phyloP scores from a whole-genome alignment of 495 filamentous ascomycete species.

The Penicillium malachiteum region DNA sequence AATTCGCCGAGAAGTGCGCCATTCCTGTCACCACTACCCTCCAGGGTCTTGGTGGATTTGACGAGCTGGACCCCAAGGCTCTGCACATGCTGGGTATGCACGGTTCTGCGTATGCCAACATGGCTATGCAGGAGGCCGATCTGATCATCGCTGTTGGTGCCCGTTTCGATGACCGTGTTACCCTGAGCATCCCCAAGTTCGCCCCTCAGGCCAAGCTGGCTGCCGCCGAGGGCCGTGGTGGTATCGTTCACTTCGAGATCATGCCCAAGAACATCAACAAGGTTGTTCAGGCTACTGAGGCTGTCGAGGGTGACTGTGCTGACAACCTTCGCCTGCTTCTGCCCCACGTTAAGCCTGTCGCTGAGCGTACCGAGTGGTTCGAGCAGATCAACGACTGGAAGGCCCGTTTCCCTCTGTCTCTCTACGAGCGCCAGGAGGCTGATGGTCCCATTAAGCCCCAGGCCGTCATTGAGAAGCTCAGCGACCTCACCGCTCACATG shows the following conservation, averaged over 20 bases:
- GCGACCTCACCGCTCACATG: constrained; percentile 65
- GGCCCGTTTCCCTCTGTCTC: constrained; percentile 71
- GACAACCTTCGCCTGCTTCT: constrained; percentile 70
- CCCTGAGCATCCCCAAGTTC: constrained; percentile 52
- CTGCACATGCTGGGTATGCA: constrained; percentile 68
- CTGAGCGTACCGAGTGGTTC: constrained; percentile 79
- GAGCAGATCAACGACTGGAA: constrained; percentile 89
- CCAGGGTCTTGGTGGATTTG: constrained; percentile 63
- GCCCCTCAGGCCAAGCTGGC: constrained; percentile 57
- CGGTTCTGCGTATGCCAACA: constrained; percentile 63
- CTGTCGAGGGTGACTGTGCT: constrained; percentile 60
- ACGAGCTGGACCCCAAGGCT: constrained; percentile 58
- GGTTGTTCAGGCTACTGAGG: constrained; percentile 61
- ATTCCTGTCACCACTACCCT: constrained; percentile 65
- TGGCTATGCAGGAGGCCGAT: constrained; percentile 65
- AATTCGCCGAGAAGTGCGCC: constrained; percentile 55
- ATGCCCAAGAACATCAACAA: constrained; percentile 68
- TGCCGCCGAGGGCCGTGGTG: constrained; percentile 56
- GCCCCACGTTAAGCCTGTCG: constrained; percentile 61
- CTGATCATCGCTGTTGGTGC: constrained; percentile 62
- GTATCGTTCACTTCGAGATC: constrained; percentile 66
- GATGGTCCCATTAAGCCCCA: constrained; percentile 87
- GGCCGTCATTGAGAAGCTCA: constrained; percentile 79
- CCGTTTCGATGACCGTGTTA: constrained; percentile 66
- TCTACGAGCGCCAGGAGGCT: constrained; percentile 68